phyloP scores from a whole-genome alignment of 2,329 filamentous ascomycete species.

The Ramularia endophylla region DNA sequence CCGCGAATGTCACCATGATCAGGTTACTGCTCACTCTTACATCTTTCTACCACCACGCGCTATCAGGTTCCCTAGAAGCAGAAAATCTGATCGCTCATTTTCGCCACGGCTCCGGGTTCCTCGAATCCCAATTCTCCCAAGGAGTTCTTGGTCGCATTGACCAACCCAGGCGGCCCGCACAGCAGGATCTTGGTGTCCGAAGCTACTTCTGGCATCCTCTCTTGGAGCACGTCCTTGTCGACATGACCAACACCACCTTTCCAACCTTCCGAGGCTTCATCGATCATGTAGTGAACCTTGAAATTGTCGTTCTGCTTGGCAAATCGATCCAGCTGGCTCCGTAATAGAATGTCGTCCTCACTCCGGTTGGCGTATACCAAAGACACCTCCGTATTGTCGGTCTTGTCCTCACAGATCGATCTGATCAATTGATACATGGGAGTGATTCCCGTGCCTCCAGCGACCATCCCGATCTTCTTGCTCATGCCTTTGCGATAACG shows the following conservation, averaged over 20 bases:
- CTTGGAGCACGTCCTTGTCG: constrained; percentile 45
- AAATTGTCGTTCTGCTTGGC: constrained; percentile 48
- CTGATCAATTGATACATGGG: constrained; percentile 59
- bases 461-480: constrained; percentile 50
- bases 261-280: constrained; percentile 45
- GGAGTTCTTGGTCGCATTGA: constrained; percentile 50
- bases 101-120: constrained; percentile 87
- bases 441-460: constrained; percentile 48
- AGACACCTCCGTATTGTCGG: constrained; percentile 51
- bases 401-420: constrained; percentile 56
- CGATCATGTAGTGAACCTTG: constrained; percentile 51
- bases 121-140: constrained; percentile 62
- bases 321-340: constrained; percentile 51
- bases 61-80: constrained; percentile 60
- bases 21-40: too few relatives aligned
- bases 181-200: constrained; percentile 50
- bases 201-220: constrained; percentile 44
- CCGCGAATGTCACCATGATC: too few relatives aligned
- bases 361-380: constrained; percentile 56
- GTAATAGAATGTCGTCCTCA: constrained; percentile 55
- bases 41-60: too few relatives aligned
- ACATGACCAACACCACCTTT: constrained; percentile 46
- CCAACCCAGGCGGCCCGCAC: constrained; percentile 57
- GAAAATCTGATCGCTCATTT: constrained; percentile 94
- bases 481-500: constrained; percentile 41